Percentiles rank a stretch among this genome's conserved stretches.
These are phyloP conservation scores for Suhomyces xylopsoci DNA, from an alignment of 805 yeast species.

Conservation along the genomic window DNA sequence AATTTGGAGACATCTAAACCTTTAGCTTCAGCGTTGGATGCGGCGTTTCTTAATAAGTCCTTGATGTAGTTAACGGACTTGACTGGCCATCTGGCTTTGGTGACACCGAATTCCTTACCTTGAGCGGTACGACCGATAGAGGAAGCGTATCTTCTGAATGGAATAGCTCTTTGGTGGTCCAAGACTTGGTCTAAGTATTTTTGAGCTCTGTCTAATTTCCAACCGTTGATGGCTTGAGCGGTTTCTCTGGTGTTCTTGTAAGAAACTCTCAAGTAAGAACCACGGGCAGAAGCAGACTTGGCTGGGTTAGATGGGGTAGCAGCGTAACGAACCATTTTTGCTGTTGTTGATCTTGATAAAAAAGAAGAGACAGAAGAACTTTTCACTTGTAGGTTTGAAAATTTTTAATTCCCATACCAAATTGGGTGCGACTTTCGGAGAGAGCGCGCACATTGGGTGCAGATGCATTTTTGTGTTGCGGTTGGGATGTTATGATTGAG, in stretches of 20 bases:
- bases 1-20: conserved; percentile 95
- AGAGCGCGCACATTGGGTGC: conserved; percentile 1
- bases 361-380: conserved; percentile 3
- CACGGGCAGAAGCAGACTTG: conserved; percentile 98
- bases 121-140: conserved; percentile 99
- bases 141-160: conserved; percentile 96
- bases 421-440: conserved; percentile 5
- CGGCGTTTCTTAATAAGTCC: conserved; percentile 95
- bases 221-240: conserved; percentile 97
- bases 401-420: conserved; percentile 9
- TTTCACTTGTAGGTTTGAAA: conserved; percentile 8
- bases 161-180: conserved; percentile 99
- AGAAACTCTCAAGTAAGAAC: conserved; percentile 98
- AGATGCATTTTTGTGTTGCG: conserved; percentile 1
- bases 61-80: conserved; percentile 95
- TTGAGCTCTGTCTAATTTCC: conserved; percentile 96
- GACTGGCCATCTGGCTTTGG: conserved; percentile 99
- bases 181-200: conserved; percentile 92
- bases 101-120: conserved; percentile 99
- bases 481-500: not conserved
- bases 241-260: conserved; percentile 99
- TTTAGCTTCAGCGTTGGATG: conserved; percentile 97
- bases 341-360: conserved; percentile 8
- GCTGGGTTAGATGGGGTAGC: conserved; percentile 99
- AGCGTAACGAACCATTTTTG: conserved; percentile 97